Conservation (phyloP, 495 filamentous ascomycete species). For the Hyaloscypha bicolor region DNA sequence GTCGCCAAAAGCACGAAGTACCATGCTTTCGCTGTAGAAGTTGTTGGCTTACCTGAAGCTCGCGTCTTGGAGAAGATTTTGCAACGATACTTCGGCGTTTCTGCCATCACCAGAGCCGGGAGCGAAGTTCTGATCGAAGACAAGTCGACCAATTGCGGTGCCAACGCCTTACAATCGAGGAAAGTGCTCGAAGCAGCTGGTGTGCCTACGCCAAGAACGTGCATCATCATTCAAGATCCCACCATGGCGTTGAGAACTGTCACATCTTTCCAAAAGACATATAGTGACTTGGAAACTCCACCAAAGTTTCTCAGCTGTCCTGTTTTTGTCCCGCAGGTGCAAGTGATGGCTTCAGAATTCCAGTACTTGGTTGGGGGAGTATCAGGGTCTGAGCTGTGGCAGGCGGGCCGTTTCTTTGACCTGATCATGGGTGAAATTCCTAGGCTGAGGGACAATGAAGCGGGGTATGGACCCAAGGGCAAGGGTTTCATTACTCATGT, state of each 20-base stretch:
- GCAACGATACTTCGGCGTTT: slow-evolving; percentile 31
- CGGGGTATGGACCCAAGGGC: slow-evolving; percentile 42
- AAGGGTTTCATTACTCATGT: slow-evolving; percentile 43
- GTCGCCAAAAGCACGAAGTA: slow-evolving; percentile 35
- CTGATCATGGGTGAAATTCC: slow-evolving; percentile 26
- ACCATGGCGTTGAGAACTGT: slow-evolving; percentile 42
- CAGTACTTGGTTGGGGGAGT: slow-evolving; percentile 21
- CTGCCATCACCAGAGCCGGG: slow-evolving; percentile 23
- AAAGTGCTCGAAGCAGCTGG: slow-evolving; percentile 35
- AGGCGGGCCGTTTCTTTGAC: slow-evolving; percentile 25
- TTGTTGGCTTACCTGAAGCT: slow-evolving; percentile 38
- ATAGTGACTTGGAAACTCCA: slow-evolving; percentile 15
- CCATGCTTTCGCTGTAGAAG: slow-evolving; percentile 21
- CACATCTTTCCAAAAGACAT: slow-evolving; percentile 40
- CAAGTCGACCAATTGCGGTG: slow-evolving; percentile 42
- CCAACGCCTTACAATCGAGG: slow-evolving; percentile 36
- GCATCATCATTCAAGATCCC: slow-evolving; percentile 42
- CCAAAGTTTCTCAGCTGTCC: slow-evolving; percentile 39
- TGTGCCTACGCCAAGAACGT: slow-evolving; percentile 18
- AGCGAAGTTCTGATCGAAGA: slow-evolving; percentile 40
- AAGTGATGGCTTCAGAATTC: slow-evolving; percentile 10
- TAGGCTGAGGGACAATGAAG: slow-evolving; percentile 39
- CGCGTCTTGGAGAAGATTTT: slow-evolving; percentile 38
- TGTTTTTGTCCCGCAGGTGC: slow-evolving; percentile 35
- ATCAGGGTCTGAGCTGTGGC: slow-evolving; percentile 30